Percentiles rank a stretch among this genome's conserved stretches.
phyloP scores from a whole-genome alignment of 1,284 basidiomycete genomes.

The Serendipita sp. region DNA sequence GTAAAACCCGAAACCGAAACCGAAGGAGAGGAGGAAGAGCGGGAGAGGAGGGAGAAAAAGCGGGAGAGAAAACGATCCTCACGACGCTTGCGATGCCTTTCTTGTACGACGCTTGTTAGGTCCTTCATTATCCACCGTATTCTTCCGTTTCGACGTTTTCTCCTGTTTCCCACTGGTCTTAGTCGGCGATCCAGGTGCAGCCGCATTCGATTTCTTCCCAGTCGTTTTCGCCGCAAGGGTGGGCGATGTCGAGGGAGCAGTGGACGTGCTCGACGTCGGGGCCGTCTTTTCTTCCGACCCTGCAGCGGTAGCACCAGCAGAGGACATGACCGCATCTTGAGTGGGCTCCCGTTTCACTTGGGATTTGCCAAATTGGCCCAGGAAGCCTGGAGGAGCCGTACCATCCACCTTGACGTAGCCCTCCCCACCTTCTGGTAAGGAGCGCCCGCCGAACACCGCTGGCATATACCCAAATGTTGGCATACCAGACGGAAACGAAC shows the following conservation, averaged over 20 bases:
- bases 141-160: neutral
- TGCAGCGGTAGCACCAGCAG: neutral
- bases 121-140: neutral
- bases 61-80: neutral
- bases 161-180: neutral
- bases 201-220: neutral
- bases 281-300: neutral
- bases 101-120: neutral
- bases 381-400: neutral
- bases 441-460: neutral
- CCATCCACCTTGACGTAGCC: neutral
- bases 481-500: neutral
- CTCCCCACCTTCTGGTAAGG: neutral
- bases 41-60: too few species aligned
- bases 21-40: neutral
- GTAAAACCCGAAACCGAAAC: neutral
- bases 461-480: neutral
- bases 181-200: slow-evolving; percentile 2
- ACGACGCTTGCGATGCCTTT: neutral
- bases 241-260: neutral
- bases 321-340: neutral
- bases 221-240: neutral
- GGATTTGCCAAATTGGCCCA: neutral
- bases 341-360: neutral
- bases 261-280: neutral